phyloP scores from a whole-genome alignment of 2,329 filamentous ascomycete genomes.

The Akanthomyces muscarius region DNA sequence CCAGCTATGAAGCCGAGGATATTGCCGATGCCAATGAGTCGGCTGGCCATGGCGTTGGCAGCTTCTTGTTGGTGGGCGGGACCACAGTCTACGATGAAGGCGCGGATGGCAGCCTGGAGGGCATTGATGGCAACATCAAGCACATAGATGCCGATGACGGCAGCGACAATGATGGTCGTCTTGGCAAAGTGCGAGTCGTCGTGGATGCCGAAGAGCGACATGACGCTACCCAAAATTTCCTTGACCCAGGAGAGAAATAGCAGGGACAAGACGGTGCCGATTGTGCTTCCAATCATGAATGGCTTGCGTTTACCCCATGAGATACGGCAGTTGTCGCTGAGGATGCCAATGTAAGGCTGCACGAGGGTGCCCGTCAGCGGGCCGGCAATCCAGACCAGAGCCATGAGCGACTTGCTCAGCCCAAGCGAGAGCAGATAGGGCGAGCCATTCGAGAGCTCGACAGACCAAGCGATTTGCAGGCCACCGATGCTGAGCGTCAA shows the following conservation, averaged over 20 bases:
- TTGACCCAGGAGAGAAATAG: conserved; percentile 70
- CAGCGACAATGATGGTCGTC: conserved; percentile 66
- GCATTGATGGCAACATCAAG: conserved; percentile 96
- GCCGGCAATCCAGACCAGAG: conserved; percentile 79
- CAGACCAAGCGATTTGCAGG: conserved; percentile 91
- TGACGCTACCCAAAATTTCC: conserved; percentile 64
- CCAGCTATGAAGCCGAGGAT: conserved; percentile 87
- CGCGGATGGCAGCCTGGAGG: conserved; percentile 87
- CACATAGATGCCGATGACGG: conserved; percentile 82
- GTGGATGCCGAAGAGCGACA: conserved; percentile 68
- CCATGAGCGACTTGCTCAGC: conserved; percentile 77
- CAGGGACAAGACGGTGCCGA: conserved; percentile 63
- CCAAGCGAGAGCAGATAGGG: conserved; percentile 77
- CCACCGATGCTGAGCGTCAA: conserved; percentile 84
- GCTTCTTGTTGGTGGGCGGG: conserved; percentile 90
- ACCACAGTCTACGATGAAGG: conserved; percentile 90
- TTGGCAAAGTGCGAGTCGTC: conserved; percentile 61
- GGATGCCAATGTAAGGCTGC: conserved; percentile 77
- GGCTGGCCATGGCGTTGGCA: conserved; percentile 91
- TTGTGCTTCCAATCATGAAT: conserved; percentile 70
- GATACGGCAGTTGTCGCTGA: conserved; percentile 72
- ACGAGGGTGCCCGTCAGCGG: conserved; percentile 74
- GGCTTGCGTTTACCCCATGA: conserved; percentile 76
- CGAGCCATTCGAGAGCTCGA: conserved; percentile 90
- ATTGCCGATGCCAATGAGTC: conserved; percentile 81